These are phyloP conservation scores for Saturnispora mendoncae DNA, from an alignment of 805 yeast genomes.

Conservation along the genomic window DNA sequence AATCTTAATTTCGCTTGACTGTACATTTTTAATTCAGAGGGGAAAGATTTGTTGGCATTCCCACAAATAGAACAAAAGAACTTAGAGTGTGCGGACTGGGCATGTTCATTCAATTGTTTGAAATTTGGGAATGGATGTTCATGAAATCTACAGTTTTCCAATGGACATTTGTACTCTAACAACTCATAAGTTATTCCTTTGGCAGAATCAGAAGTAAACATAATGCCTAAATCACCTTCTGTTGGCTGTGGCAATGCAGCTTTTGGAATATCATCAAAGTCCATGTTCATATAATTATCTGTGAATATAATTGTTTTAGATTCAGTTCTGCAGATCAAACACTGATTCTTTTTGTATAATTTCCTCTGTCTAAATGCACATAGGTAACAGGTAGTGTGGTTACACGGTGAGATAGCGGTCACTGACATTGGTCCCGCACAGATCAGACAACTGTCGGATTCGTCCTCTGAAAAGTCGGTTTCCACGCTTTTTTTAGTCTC, in stretches of 20 bases:
- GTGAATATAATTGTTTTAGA: constrained; percentile 51
- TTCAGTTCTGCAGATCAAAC: constrained; percentile 80
- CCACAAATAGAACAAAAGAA: constrained; percentile 71
- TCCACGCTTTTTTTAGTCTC: too few species aligned
- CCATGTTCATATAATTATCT: constrained; percentile 35
- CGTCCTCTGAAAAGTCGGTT: constrained; percentile 8
- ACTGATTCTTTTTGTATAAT: constrained; percentile 59
- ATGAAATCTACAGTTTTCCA: constrained; percentile 19
- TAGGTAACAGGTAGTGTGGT: constrained; percentile 72
- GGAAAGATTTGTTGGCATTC: constrained; percentile 66
- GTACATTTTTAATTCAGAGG: constrained; percentile 58
- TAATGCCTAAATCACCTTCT: constrained; percentile 43
- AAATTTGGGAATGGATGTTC: constrained; percentile 34
- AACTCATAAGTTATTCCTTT: constrained; percentile 41
- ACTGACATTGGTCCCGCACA: constrained; percentile 68
- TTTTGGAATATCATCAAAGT: constrained; percentile 19
- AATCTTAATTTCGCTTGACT: constrained; percentile 51
- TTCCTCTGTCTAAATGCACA: constrained; percentile 83
- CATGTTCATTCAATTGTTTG: constrained; percentile 57
- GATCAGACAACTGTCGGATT: constrained; percentile 54
- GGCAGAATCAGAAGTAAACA: constrained; percentile 49
- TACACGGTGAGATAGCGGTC: constrained; percentile 72
- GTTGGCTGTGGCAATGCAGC: constrained; percentile 5
- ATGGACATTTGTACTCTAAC: constrained; percentile 49
- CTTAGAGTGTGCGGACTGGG: constrained; percentile 51